Conservation (phyloP, 495 filamentous ascomycete genomes). For the Penicillium herquei region DNA sequence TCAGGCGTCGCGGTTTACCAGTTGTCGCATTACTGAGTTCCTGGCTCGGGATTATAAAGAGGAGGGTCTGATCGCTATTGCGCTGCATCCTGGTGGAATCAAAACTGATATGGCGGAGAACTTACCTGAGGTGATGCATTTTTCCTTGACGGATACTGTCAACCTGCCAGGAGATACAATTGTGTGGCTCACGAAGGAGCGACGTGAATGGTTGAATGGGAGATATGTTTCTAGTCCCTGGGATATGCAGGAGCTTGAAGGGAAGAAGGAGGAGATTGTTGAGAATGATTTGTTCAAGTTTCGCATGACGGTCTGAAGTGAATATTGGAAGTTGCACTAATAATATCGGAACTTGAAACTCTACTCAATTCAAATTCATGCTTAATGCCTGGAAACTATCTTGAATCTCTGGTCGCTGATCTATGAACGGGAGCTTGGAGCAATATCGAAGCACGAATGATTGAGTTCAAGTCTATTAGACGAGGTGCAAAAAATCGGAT, state of each 20-base stretch:
- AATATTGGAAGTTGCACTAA: too few species aligned
- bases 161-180: constrained; percentile 48
- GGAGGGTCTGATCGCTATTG: constrained; percentile 44
- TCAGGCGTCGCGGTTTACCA: constrained; percentile 44
- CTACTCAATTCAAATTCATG: too few species aligned
- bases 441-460: too few species aligned
- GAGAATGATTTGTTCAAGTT: constrained; percentile 14
- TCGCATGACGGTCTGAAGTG: constrained; percentile 8
- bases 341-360: too few species aligned
- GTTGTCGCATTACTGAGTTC: constrained; percentile 49
- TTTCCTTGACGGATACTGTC: constrained; percentile 40
- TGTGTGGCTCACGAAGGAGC: constrained; percentile 47
- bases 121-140: constrained; percentile 16
- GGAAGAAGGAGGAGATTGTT: constrained; percentile 44
- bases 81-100: constrained; percentile 52
- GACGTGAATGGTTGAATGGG: constrained; percentile 50
- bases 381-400: background rate
- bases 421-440: too few species aligned
- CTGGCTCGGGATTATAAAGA: constrained; percentile 34
- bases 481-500: too few species aligned
- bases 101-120: constrained; percentile 40
- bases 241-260: constrained; percentile 49
- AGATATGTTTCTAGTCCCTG: constrained; percentile 43
- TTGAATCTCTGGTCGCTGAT: background rate
- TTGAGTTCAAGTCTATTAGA: too few species aligned